Percentiles rank a stretch among this genome's conserved stretches.
These are phyloP conservation scores for Rutstroemia sp. DNA, from an alignment of 2,329 filamentous ascomycete genomes.

Conservation along the genomic window DNA sequence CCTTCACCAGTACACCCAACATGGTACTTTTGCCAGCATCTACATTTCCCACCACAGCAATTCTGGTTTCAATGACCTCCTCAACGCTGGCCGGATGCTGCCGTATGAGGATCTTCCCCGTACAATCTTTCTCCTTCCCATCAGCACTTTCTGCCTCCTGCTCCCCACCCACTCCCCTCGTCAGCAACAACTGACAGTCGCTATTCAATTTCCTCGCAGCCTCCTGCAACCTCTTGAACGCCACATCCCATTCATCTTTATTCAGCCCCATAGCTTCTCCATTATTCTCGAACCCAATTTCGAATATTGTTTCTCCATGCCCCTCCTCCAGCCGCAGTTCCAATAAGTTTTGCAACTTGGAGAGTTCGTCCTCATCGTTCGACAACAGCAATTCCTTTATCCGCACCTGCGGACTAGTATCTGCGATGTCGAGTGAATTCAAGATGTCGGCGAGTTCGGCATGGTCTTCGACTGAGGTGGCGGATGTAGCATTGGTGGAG, in stretches of 20 bases:
- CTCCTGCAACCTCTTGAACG: constrained; percentile 56
- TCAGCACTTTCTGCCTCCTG: constrained; percentile 41
- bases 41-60: constrained; percentile 96
- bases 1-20: constrained; percentile 91
- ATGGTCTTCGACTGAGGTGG: constrained; percentile 50
- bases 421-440: constrained; percentile 67
- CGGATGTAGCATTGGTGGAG: constrained; percentile 17
- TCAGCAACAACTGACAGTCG: constrained; percentile 75
- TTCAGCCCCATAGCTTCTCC: constrained; percentile 77
- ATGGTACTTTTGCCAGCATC: constrained; percentile 97
- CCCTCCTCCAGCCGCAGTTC: constrained; percentile 69
- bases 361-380: constrained; percentile 50
- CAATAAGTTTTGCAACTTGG: constrained; percentile 58
- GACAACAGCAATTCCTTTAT: constrained; percentile 72
- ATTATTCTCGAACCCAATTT: constrained; percentile 84
- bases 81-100: constrained; percentile 67
- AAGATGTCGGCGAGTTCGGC: constrained; percentile 76
- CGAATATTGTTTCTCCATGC: constrained; percentile 83
- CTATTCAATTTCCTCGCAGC: constrained; percentile 60
- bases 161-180: constrained; percentile 79
- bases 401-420: constrained; percentile 58
- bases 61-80: constrained; percentile 88
- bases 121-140: constrained; percentile 40
- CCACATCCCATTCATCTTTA: constrained; percentile 66
- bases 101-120: constrained; percentile 81